These are phyloP conservation scores for Backusella morwellensis DNA, from an alignment of 192 early-diverging fungal genomes.

Conservation along the genomic window DNA sequence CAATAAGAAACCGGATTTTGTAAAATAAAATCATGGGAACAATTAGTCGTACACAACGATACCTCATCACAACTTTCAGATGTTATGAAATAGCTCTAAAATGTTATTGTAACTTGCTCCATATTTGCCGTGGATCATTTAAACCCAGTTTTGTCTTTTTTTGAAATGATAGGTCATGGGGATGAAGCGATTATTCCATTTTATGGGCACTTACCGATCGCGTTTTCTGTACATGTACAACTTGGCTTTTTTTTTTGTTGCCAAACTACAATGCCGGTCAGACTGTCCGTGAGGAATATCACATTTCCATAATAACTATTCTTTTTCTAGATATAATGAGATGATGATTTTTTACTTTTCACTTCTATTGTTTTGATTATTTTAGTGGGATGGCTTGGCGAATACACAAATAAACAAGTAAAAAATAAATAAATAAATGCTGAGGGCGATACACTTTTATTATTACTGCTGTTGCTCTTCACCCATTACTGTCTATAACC, in stretches of 20 bases:
- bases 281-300: not conserved
- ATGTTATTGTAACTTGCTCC: not conserved
- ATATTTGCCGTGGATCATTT: not conserved
- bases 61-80: not conserved
- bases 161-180: not conserved
- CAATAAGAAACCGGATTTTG: not conserved
- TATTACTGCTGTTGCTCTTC: not conserved
- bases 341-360: not conserved
- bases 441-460: not conserved
- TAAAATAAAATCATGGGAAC: not conserved
- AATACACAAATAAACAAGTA: not conserved
- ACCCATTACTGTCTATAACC: not conserved
- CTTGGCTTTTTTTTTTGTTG: not conserved
- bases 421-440: not conserved
- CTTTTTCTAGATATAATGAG: not conserved
- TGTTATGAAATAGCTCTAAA: no score
- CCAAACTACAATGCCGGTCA: not conserved
- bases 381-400: not conserved
- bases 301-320: not conserved
- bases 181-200: not conserved
- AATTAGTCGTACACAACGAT: not conserved
- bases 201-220: not conserved
- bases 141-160: not conserved
- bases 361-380: not conserved
- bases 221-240: conserved; percentile 3